Evolutionary conservation across 768 basidiomycete genomes (phyloP).

Genomic region (Clitopilus passeckerianus): DNA sequence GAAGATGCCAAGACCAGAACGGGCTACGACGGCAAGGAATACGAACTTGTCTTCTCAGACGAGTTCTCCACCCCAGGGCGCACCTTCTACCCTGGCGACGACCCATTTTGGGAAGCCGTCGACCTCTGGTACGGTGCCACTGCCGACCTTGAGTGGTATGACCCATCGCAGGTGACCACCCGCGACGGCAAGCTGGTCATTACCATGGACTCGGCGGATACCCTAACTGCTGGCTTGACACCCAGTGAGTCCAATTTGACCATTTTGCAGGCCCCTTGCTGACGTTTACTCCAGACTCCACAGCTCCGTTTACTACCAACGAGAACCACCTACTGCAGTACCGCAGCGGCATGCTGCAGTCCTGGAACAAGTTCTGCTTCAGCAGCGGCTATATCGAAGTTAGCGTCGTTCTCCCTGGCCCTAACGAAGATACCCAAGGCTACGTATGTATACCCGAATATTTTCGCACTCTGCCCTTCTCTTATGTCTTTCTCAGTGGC

Average conservation of each 20-base stretch:
- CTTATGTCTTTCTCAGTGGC: constrained; percentile 48
- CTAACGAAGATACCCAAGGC: constrained; percentile 43
- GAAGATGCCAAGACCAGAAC: constrained; percentile 47
- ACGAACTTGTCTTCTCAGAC: constrained; percentile 65
- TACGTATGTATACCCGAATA: constrained; percentile 30
- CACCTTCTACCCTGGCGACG: constrained; percentile 43
- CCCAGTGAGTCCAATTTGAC: constrained; percentile 15
- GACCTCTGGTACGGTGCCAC: constrained; percentile 74
- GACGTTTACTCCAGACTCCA: constrained; percentile 24
- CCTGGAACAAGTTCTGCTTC: constrained; percentile 91
- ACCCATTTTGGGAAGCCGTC: constrained; percentile 68
- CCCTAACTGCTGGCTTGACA: constrained; percentile 23
- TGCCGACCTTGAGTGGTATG: constrained; percentile 72
- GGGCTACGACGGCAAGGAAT: constrained; percentile 69
- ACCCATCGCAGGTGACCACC: constrained; percentile 63
- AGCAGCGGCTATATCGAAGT: constrained; percentile 79
- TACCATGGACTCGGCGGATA: constrained; percentile 48
- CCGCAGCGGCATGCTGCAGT: constrained; percentile 76
- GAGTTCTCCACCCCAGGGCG: constrained; percentile 63
- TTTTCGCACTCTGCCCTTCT: background rate
- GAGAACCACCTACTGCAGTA: constrained; percentile 59
- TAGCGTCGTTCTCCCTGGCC: constrained; percentile 52
- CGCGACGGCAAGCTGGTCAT: constrained; percentile 62
- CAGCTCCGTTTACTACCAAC: constrained; percentile 38
- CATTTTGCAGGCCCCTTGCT: background rate